Conservation (phyloP, 768 basidiomycete genomes). For the Naganishia antarctica region DNA sequence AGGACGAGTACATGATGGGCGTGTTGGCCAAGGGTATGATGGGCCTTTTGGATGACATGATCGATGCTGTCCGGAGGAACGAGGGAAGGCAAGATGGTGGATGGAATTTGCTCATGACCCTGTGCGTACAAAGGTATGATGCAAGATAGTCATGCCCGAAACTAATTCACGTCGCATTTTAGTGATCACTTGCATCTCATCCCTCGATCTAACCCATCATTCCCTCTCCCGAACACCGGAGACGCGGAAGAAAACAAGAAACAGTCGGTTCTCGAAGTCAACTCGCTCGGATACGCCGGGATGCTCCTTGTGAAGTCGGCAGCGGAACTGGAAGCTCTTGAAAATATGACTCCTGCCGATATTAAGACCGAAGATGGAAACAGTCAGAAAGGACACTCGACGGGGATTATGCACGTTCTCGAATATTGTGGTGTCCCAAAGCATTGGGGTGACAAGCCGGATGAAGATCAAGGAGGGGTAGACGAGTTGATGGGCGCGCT, state of each 20-base stretch:
- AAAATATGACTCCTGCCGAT: constrained; percentile 48
- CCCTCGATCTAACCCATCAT: constrained; percentile 57
- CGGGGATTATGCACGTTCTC: constrained; percentile 39
- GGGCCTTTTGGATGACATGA: constrained; percentile 40
- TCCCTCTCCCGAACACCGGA: constrained; percentile 29
- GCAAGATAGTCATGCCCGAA: not conserved
- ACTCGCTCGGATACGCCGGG: constrained; percentile 84
- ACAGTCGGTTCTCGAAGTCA: constrained; percentile 58
- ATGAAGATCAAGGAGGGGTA: constrained; percentile 15
- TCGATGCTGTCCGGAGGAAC: constrained; percentile 39
- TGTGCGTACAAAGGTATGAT: constrained; percentile 32
- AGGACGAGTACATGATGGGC: constrained; percentile 35
- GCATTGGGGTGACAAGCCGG: constrained; percentile 32
- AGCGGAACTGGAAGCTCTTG: constrained; percentile 66
- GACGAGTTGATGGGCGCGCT: constrained; percentile 12
- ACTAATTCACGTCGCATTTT: not conserved
- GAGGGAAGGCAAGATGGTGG: constrained; percentile 37
- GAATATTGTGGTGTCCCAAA: constrained; percentile 42
- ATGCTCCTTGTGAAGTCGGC: constrained; percentile 82
- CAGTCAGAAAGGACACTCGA: not conserved
- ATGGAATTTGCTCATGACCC: constrained; percentile 46
- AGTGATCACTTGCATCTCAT: constrained; percentile 76
- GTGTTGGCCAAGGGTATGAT: constrained; percentile 41
- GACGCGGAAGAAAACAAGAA: not conserved
- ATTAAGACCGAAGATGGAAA: constrained; percentile 24